Conservation (phyloP, 2,329 filamentous ascomycete species). For the Cordyceps javanica region DNA sequence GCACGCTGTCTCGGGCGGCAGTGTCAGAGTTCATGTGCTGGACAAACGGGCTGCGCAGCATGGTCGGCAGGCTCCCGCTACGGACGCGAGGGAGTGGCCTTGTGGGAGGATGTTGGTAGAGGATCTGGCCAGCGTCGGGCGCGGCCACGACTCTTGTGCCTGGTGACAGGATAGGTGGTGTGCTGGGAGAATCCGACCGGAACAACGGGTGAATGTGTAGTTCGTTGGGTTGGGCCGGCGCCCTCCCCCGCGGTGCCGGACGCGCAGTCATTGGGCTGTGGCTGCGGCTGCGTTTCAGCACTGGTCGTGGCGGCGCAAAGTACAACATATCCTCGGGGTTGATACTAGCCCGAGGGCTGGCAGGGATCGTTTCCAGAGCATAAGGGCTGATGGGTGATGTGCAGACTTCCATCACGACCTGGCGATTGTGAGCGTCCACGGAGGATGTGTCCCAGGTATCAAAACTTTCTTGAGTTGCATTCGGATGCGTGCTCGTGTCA, state of each 20-base stretch:
- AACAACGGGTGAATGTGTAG: conserved; percentile 74
- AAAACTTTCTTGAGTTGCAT: conserved; percentile 54
- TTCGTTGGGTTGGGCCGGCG: conserved; percentile 43
- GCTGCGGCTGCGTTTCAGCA: conserved; percentile 42
- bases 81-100: conserved; percentile 47
- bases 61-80: conserved; percentile 46
- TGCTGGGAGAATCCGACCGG: conserved; percentile 62
- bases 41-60: conserved; percentile 7
- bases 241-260: conserved; percentile 15
- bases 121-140: conserved; percentile 59
- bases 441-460: conserved; percentile 70
- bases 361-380: conserved; percentile 66
- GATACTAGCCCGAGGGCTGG: conserved; percentile 56
- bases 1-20: background rate
- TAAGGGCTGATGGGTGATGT: conserved; percentile 37
- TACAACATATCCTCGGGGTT: conserved; percentile 58
- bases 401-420: conserved; percentile 47
- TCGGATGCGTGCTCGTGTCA: conserved; percentile 35
- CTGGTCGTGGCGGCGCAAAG: conserved; percentile 44
- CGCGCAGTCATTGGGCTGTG: conserved; percentile 35
- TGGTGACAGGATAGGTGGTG: conserved; percentile 59
- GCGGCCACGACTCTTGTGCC: conserved; percentile 67
- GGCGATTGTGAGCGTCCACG: conserved; percentile 56
- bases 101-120: conserved; percentile 47
- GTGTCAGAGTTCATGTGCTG: background rate